Base-by-base conservation (phyloP, 1,284 basidiomycete species). In the Grifola frondosa region DNA sequence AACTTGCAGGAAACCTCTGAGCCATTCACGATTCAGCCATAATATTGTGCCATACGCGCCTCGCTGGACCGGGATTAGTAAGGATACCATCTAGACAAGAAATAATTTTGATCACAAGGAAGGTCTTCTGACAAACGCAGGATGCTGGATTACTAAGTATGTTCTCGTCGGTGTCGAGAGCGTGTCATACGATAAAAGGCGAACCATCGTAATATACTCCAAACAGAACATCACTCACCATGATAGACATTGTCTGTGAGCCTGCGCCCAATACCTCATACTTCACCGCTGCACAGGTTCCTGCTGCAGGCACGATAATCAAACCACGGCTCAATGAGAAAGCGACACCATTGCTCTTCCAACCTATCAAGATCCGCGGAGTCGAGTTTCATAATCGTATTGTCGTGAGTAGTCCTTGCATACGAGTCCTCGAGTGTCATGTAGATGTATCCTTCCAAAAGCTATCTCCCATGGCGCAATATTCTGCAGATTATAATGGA, bases 331-430 rank as follows among this genome's bases (percentile, higher is more conserved):
- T 68, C 6, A 26, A 52, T 36, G 44, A 32, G 15, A 49, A 49
- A 39, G 34, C 44, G 21, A 44, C 50, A 16, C 83, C 84, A 2
- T 63, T 70, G 43, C 60, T 88, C 4, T 90, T 90, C 63, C 64
- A 79, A 49, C 79, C 81, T 4, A 54, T 89, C 36, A 79, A 67
- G 7, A 75, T 89, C 26, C 68, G 74, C 36, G 74, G 74, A 34
- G 67, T 78, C 1, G 70, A 68, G 12, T 83, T 89, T 68, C 83
- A 84, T 58, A 87, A 89, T 57, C 69, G 80, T 30, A 79, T 85
- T 35, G 78, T 76, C 55, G 80, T 78, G 29, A 29, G 37, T 42
- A 6, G n/a, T n/a, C n/a, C n/a, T n/a, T n/a, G n/a, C n/a, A n/a
- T n/a, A n/a, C n/a, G n/a, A n/a, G 54, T 52, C 52, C 62, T 69